Conservation (phyloP, 2,329 filamentous ascomycete species). For the Aspergillus hiratsukae region DNA sequence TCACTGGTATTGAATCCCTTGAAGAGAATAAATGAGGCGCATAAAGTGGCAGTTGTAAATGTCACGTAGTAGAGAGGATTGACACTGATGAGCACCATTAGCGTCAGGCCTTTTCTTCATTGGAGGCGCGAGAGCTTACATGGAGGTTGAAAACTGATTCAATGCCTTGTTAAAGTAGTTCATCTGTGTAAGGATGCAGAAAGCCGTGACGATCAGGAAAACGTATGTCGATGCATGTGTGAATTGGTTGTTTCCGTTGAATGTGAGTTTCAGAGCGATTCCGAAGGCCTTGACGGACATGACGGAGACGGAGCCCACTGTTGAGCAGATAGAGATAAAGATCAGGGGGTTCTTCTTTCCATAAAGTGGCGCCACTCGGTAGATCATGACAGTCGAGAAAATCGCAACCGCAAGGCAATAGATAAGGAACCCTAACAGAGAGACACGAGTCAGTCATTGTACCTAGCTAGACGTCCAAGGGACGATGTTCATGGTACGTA, state of each 20-base stretch:
- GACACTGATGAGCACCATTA: conserved; percentile 56
- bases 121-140: conserved; percentile 57
- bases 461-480: not conserved
- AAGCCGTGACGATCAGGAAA: conserved; percentile 85
- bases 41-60: conserved; percentile 90
- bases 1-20: conserved; percentile 94
- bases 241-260: conserved; percentile 93
- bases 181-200: conserved; percentile 98
- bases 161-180: conserved; percentile 99
- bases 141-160: conserved; percentile 93
- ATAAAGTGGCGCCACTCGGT: conserved; percentile 81
- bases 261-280: conserved; percentile 91
- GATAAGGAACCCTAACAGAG: conserved; percentile 69
- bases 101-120: conserved; percentile 4
- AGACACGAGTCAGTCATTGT: conserved; percentile 4
- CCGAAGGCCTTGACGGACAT: conserved; percentile 99
- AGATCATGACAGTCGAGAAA: conserved; percentile 93
- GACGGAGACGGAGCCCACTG: conserved; percentile 93
- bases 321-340: conserved; percentile 96
- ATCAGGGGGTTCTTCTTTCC: conserved; percentile 95
- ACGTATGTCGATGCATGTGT: conserved; percentile 93
- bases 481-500: conserved; percentile 41
- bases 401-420: conserved; percentile 76
- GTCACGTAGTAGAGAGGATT: conserved; percentile 97
- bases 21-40: conserved; percentile 94